Evolutionary conservation across 2,329 filamentous ascomycete genomes (phyloP), one percentile per base, ranked within the genome.

Genomic region (Colletotrichum coccodes): DNA sequence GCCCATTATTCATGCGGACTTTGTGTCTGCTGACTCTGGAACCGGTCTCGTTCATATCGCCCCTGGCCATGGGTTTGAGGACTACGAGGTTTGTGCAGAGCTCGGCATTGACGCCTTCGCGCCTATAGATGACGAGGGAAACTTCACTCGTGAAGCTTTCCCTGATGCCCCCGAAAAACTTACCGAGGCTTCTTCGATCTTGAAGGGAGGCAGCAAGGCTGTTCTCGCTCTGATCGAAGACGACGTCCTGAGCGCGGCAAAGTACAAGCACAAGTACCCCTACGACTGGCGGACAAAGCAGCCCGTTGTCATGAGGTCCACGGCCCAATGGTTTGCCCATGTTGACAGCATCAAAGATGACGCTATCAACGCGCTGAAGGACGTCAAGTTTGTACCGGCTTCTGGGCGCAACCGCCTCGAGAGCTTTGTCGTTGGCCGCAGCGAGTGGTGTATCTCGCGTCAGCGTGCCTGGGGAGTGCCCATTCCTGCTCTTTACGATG

Each of bases 231-330:
- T 96, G 58, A 83, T 98, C 3, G 82, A 85, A 30, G 82, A 86
- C 0, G 83, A 90, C 69, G 87, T 98, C 4, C 82, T 98, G 46
- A 86, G 87, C 44, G 87, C 87, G 4, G 92, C 97, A 73, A 85
- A 85, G 64, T 92, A 95, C 77, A 86, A 86, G 60, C 96, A 99
- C 84, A 98, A 97, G 79, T 98, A 98, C 77, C 96, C 96, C 0
- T 97, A 98, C 73, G 96, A 99, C 80, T 99, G 96, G 96, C 89
- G 96, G 61, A 97, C 95, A 0, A 99, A 98, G 80, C 87, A 92
- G 73, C 96, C 96, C 1, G 91, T 99, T 57, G 94, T 99, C 68
- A 89, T 97, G 38, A 86, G 96, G 72, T 95, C 96, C 4, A 99
- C 97, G 0, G 94, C 95, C 42, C 96, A 99, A 80, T 99, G 96